Evolutionary conservation across 2,329 filamentous ascomycete species (phyloP).

Genomic region (Aspergillus sclerotialis): DNA sequence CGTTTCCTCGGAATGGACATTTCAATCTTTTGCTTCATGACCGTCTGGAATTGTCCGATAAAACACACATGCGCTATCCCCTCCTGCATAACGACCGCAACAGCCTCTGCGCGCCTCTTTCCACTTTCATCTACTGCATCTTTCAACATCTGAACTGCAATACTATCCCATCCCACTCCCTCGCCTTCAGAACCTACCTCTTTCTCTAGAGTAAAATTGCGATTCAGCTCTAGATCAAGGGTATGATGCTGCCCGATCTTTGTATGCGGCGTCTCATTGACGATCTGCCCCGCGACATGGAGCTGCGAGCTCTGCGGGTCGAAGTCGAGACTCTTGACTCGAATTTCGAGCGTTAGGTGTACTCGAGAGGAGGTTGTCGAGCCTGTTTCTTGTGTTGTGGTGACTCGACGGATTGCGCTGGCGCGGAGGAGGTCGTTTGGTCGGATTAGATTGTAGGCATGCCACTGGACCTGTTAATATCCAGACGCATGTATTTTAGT

Average conservation of each 20-base stretch:
- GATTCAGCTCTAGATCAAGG: constrained; percentile 76
- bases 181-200: constrained; percentile 44
- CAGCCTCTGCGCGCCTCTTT: constrained; percentile 72
- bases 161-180: constrained; percentile 72
- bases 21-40: constrained; percentile 43
- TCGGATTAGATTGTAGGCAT: constrained; percentile 66
- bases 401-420: constrained; percentile 59
- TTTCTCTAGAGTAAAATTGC: constrained; percentile 85
- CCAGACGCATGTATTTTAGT: constrained; percentile 4
- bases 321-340: constrained; percentile 61
- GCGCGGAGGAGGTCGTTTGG: constrained; percentile 59
- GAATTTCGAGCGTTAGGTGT: constrained; percentile 58
- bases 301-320: constrained; percentile 61
- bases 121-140: constrained; percentile 65
- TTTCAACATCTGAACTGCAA: constrained; percentile 68
- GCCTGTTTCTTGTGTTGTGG: constrained; percentile 53
- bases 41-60: constrained; percentile 43
- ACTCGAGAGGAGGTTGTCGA: constrained; percentile 58
- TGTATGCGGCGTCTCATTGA: constrained; percentile 60
- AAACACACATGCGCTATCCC: constrained; percentile 46
- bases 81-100: constrained; percentile 91
- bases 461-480: constrained; percentile 48
- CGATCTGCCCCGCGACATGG: constrained; percentile 60
- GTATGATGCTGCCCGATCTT: constrained; percentile 64
- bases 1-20: constrained; percentile 43